phyloP scores from a whole-genome alignment of 768 basidiomycete genomes.

The Rhodocollybia butyracea region DNA sequence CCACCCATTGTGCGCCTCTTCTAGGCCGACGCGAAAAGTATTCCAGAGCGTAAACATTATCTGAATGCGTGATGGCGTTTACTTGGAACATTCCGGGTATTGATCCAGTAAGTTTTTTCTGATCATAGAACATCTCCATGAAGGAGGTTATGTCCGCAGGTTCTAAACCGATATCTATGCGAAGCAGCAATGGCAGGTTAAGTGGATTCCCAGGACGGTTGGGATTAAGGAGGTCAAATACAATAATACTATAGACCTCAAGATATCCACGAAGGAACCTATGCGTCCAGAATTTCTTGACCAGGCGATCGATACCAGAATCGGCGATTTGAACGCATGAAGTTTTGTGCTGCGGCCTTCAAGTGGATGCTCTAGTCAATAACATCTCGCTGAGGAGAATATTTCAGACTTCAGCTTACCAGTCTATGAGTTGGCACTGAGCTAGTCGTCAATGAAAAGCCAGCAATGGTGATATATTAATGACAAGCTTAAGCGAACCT shows the following conservation, averaged over 20 bases:
- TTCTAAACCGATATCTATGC: not conserved
- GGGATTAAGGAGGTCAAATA: not conserved
- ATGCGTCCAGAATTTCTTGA: not conserved
- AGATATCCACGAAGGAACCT: not conserved
- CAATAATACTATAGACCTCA: not conserved
- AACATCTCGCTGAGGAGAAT: not conserved
- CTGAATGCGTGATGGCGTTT: not conserved
- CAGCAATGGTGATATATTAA: not conserved
- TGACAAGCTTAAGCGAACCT: not conserved
- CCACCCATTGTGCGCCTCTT: not conserved
- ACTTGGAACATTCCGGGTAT: not conserved
- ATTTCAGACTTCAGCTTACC: too few relatives aligned
- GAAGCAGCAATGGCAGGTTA: not conserved
- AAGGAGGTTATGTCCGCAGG: not conserved
- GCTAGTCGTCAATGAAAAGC: not conserved
- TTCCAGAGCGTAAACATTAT: not conserved
- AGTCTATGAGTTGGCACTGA: not conserved
- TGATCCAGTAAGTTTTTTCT: not conserved
- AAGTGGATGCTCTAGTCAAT: too few relatives aligned
- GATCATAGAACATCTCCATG: not conserved
- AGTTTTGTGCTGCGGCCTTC: not conserved
- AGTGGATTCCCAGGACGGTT: not conserved
- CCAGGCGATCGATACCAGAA: not conserved
- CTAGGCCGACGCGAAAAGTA: not conserved
- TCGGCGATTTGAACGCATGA: not conserved